Base-by-base conservation (phyloP, 108 stramenopile genomes). In the Asterionellopsis glacialis region DNA sequence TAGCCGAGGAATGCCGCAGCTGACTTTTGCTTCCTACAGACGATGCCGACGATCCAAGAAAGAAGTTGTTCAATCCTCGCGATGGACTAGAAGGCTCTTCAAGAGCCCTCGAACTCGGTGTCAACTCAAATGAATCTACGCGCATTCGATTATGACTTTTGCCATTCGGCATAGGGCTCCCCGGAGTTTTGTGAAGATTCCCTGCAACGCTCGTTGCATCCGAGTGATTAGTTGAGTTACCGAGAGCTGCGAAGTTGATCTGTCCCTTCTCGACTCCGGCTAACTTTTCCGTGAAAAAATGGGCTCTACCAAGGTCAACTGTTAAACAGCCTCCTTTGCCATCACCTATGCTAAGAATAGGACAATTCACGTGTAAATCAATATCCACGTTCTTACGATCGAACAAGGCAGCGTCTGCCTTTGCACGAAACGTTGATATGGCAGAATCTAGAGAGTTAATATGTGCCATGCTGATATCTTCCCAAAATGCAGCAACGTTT, bases 381-480 rank as follows among this genome's bases (percentile, higher is more conserved):
- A 79, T 52, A 57, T 81, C 76, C 52, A 83, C 43, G 23, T 77
- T 76, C 44, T 70, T 74, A 58, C 76, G 81, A 9, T 77, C 61
- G 9, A 22, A 33, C 21, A 77, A 28, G 18, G 65, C 76, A 22
- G 68, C 61, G 23, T 69, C 65, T 2, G 70, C 73, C 51, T 80
- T 80, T 41, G 73, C 72, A 49, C 64, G 41, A 13, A 71, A 45
- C 9, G 63, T 65, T 2, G 66, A 41, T 27, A 65, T 66, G 15
- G 71, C 71, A 14, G 76, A 68, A n/a, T 63, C 57, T 56, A 67
- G 54, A 0, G 77, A 73, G 48, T 76, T 82, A 21, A 80, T 40
- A 50, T 73, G 70, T 9, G 83, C 78, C 9, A 78, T 33, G 1
- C 61, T 65, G 4, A 84, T 41, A 43, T 71, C 72, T 51, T 68